These are phyloP conservation scores for Sicyos edulis DNA, from an alignment of 306 rosid species.

Conservation along the genomic window DNA sequence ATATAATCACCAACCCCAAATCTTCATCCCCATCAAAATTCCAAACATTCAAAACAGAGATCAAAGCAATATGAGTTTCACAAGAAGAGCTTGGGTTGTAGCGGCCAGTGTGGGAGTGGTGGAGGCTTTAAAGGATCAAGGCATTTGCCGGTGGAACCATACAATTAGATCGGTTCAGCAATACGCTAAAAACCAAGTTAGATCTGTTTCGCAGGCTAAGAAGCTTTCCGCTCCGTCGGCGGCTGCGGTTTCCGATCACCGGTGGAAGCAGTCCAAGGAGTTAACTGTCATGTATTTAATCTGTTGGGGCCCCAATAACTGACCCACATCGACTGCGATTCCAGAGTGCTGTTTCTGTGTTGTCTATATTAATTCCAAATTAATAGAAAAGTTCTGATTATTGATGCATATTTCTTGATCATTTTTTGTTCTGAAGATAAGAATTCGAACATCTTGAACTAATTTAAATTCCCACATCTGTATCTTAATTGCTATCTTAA, in stretches of 20 bases:
- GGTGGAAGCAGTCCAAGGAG: conserved; percentile 25
- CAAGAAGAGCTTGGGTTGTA: conserved; percentile 26
- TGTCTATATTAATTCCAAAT: not conserved
- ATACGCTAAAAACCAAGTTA: conserved; percentile 22
- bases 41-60: not conserved
- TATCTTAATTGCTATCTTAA: not conserved
- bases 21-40: not conserved
- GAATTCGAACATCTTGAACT: not conserved
- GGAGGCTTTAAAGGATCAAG: conserved; percentile 37
- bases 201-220: conserved; percentile 25
- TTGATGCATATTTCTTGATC: not conserved
- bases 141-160: conserved; percentile 34
- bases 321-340: not conserved
- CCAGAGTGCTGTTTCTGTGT: not conserved
- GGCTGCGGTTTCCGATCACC: not conserved
- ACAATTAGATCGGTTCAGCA: conserved; percentile 25
- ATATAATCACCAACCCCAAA: not conserved
- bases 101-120: conserved; percentile 37
- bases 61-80: conserved; percentile 16
- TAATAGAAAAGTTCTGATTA: not conserved
- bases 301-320: conserved; percentile 38
- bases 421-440: too few species aligned
- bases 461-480: too few species aligned
- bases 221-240: conserved; percentile 26
- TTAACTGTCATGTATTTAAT: conserved; percentile 36